Base-by-base conservation (phyloP, 371 early-diverging fungal genomes). In the Haplosporangium sp. region DNA sequence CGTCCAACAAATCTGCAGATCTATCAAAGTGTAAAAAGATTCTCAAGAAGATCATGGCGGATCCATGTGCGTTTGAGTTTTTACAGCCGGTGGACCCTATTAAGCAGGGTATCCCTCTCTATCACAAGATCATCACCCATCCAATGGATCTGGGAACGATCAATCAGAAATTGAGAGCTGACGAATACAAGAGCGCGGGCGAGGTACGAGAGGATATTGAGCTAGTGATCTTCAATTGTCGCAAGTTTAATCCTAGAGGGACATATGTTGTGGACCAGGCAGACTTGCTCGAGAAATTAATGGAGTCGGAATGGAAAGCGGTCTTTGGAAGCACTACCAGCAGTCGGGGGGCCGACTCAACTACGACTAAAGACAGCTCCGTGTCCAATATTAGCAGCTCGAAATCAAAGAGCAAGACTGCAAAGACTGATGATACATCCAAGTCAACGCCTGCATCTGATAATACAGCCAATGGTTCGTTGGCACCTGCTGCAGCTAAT, bases 141-240 rank as follows among this genome's bases (percentile, higher is more conserved):
- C 99, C 99, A 0, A 99, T 99, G 98, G 99, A 99, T 77, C 84
- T 99, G 2, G 93, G 95, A 2, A 99, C 99, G 0, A 91, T 99
- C 52, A 91, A 92, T 61, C 84, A 86, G 27, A 96, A 97, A 77
- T 63, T 89, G 8, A 78, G 69, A 61, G 69, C 73, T 3, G 68
- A 79, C 37, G 77, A 84, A 38, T 89, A 91, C 71, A 67, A 53
- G 44, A 69, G 27, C 5, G 69, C 71, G 3, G 79, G 83, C 0
- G 90, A 92, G 8, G 93, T 98, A 73, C 86, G 90, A 66, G 86
- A 77, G 11, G 95, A 95, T 69, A 71, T 94, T 27, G 83, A 85
- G 27, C 77, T 87, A 8, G 88, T 92, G 58, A 64, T 89, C 44
- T 85, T 65, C 57, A 91, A 91, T 58, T 91, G 90, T 70, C 89